Evolutionary conservation across 352 stramenopile species (phyloP), one percentile per base, ranked within the genome.

Genomic region (Phytopythium boreale): DNA sequence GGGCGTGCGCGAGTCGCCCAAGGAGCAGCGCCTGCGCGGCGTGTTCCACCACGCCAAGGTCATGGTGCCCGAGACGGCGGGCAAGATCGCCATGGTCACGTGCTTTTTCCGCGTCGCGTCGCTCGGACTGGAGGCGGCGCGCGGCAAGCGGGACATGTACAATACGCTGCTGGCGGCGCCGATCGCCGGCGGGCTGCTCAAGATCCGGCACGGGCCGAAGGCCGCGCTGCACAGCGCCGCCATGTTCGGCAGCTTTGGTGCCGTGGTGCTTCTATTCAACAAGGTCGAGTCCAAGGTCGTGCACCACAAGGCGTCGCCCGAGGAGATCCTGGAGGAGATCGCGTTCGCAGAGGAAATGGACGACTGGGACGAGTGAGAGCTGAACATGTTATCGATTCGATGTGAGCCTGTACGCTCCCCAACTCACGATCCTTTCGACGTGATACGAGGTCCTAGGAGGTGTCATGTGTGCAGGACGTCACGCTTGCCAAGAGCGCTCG

Each of bases 241-340:
- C 50, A 20, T 68, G 19, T 74, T 85, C 24, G 80, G 77, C 44
- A 70, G 56, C 29, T 68, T 83, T 29, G 80, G 69, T 4, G 67
- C 66, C 0, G 62, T 89, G 12, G 61, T 87, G 41, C 55, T 82
- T n/a, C 73, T 68, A 1, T 79, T 79, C 46, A 76, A 70, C 58
- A 61, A 68, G 36, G 59, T 56, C 4, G 64, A 79, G 26, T 37
- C 56, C n/a, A 69, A 76, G 22, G 59, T 89, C 6, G 51, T 56
- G 36, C 69, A 70, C 29, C 61, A 79, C 34, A 64, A 70, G 19
- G 67, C 50, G 55, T 67, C 61, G 12, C 68, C 69, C 0, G 67
- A 75, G 31, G 73, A 79, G 20, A 62, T 79, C 7, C 75, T 81
- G 20, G 70, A 83, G 49, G 72, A 83, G 61, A 74, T 81, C 56